Evolutionary conservation across 1,284 basidiomycete species (phyloP), one percentile per base, ranked within the genome.

Genomic region (Malassezia vespertilionis): DNA sequence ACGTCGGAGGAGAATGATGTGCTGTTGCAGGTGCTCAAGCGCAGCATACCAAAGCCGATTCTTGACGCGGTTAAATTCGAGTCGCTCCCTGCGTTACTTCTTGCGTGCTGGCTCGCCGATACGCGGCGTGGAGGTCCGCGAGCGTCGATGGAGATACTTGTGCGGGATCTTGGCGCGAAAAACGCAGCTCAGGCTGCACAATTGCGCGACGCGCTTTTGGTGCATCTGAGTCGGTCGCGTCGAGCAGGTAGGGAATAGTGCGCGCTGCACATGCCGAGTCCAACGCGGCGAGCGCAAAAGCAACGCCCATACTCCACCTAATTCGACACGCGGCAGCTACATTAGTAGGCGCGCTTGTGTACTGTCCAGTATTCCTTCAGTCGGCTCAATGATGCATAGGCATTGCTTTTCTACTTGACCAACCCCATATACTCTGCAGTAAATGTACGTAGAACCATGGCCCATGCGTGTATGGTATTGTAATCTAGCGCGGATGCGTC

Each of bases 351-450:
- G n/a, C n/a, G n/a, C n/a, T n/a, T n/a, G n/a, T n/a, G n/a, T n/a
- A n/a, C n/a, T n/a, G n/a, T n/a, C n/a, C n/a, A n/a, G n/a, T n/a
- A n/a, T n/a, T n/a, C n/a, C n/a, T n/a, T n/a, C n/a, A n/a, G n/a
- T n/a, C n/a, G n/a, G n/a, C n/a, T n/a, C n/a, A n/a, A n/a, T n/a
- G n/a, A 22, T 37, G 10, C 22, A 37, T 37, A 10, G 18, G 26
- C 14, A 22, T 14, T 17, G 4, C 24, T 10, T 23, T 17, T 28
- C 26, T 28, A 12, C 26, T 28, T 7, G 26, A 7, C 58, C 5
- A 97, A 74, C 26, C 82, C 79, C 10, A 99, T 77, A 70, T 97
- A 97, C 73, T 95, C 90, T 1, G 84, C 78, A 57, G 87, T 78
- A 61, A 93, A 89, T 0, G 93, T 79, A 22, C 91, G 78, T 44